phyloP scores from a whole-genome alignment of 1,139 yeast genomes.

The Blastobotrys aristatus region DNA sequence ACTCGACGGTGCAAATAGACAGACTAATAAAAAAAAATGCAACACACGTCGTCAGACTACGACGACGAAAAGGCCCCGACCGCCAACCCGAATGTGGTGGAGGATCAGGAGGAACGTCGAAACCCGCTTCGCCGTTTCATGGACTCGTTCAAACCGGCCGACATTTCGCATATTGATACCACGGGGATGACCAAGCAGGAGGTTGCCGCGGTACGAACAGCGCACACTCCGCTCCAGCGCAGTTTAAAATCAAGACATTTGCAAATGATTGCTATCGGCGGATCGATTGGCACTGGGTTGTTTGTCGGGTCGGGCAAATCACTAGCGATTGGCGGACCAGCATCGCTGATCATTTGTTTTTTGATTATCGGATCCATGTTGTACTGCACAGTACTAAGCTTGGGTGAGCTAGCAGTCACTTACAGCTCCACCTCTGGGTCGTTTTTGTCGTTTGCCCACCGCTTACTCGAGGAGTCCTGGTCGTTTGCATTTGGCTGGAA shows the following conservation, averaged over 20 bases:
- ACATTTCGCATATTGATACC: constrained; percentile 21
- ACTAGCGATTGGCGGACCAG: constrained; percentile 72
- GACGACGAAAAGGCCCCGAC: background rate
- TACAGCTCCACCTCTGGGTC: constrained; percentile 75
- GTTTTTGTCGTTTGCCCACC: constrained; percentile 62
- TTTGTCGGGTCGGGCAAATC: constrained; percentile 59
- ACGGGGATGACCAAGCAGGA: constrained; percentile 26
- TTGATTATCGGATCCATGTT: constrained; percentile 65
- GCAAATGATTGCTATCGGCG: constrained; percentile 77
- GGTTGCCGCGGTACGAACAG: constrained; percentile 29
- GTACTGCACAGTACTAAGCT: constrained; percentile 73
- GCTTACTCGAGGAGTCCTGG: constrained; percentile 69
- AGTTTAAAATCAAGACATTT: constrained; percentile 45
- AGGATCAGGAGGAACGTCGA: background rate
- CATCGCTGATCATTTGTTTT: constrained; percentile 69
- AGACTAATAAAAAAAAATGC: background rate
- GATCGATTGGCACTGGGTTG: constrained; percentile 33
- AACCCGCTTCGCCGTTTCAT: constrained; percentile 16
- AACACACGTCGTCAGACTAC: background rate
- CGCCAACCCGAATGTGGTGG: background rate
- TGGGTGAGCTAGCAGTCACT: constrained; percentile 77
- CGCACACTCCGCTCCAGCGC: constrained; percentile 38
- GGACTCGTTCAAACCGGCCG: constrained; percentile 30
- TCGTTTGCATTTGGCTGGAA: constrained; percentile 79
- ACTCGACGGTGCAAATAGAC: too few relatives aligned